These are phyloP conservation scores for Roridomyces roridus DNA, from an alignment of 768 basidiomycete genomes.

Conservation along the genomic window DNA sequence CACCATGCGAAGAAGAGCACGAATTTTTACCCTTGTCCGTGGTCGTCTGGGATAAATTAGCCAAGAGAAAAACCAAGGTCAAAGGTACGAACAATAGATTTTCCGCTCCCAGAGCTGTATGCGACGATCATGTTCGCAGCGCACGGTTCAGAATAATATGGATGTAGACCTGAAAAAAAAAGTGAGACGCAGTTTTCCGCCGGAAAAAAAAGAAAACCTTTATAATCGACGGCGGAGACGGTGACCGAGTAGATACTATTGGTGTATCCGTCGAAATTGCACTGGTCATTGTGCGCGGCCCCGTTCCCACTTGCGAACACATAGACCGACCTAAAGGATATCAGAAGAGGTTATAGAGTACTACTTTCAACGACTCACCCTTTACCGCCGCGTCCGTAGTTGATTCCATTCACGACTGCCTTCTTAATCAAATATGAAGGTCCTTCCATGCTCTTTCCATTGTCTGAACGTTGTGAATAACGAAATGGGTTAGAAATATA, in stretches of 20 bases:
- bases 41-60: conserved; percentile 68
- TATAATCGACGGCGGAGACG: conserved; percentile 92
- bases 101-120: conserved; percentile 93
- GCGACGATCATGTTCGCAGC: conserved; percentile 97
- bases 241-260: conserved; percentile 97
- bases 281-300: conserved; percentile 89
- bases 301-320: conserved; percentile 99
- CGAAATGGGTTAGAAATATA: not conserved
- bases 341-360: too few species aligned
- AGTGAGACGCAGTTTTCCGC: not conserved
- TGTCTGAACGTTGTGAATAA: conserved; percentile 57
- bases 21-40: conserved; percentile 89
- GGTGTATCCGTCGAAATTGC: conserved; percentile 99
- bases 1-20: conserved; percentile 87
- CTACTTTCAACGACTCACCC: conserved; percentile 63
- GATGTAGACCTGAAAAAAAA: conserved; percentile 60
- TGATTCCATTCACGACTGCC: conserved; percentile 92
- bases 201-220: conserved; percentile 42
- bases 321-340: conserved; percentile 41
- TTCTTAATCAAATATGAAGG: conserved; percentile 91
- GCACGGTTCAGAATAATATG: conserved; percentile 97
- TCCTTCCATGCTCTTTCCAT: conserved; percentile 93
- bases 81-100: conserved; percentile 78
- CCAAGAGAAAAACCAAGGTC: conserved; percentile 20
- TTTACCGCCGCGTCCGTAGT: conserved; percentile 86